Percentiles rank a stretch among this genome's conserved stretches.
Evolutionary conservation across 768 basidiomycete species (phyloP).

Genomic region (Gautieria morchelliformis): DNA sequence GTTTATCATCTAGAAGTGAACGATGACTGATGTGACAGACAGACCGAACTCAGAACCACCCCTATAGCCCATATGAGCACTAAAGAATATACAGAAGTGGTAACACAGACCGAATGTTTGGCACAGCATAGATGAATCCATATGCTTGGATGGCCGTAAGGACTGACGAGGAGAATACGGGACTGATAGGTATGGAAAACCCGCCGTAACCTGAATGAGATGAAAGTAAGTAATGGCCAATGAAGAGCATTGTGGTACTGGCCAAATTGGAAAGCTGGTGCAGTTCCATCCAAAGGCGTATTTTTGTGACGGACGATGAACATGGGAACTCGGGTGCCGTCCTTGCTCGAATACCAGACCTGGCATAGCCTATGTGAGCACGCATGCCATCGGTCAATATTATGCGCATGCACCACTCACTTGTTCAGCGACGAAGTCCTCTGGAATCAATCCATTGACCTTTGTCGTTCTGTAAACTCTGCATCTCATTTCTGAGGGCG

Average conservation of each 20-base stretch:
- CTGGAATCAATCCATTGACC: slow-evolving; percentile 49
- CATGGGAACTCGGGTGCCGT: slow-evolving; percentile 78
- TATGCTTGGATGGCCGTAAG: slow-evolving; percentile 69
- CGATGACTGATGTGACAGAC: background rate
- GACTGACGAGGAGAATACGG: slow-evolving; percentile 61
- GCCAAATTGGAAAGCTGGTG: slow-evolving; percentile 74
- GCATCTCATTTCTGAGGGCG: slow-evolving; percentile 41
- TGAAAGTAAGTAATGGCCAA: background rate
- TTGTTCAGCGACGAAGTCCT: slow-evolving; percentile 65
- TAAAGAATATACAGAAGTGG: background rate
- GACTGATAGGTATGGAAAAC: slow-evolving; percentile 60
- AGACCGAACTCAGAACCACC: slow-evolving; percentile 69
- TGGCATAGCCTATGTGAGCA: slow-evolving; percentile 12
- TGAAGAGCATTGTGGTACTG: slow-evolving; percentile 6
- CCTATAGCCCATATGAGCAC: slow-evolving; percentile 24
- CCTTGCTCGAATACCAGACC: slow-evolving; percentile 75
- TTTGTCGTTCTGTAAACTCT: slow-evolving; percentile 46
- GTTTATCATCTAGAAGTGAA: background rate
- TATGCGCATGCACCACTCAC: slow-evolving; percentile 19
- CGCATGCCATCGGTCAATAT: background rate
- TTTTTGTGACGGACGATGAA: slow-evolving; percentile 71
- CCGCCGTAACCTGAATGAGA: slow-evolving; percentile 61
- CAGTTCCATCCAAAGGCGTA: slow-evolving; percentile 62
- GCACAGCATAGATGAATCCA: slow-evolving; percentile 51
- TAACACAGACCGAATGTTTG: slow-evolving; percentile 22